These are phyloP conservation scores for Malassezia globosa DNA, from an alignment of 1,284 basidiomycete species.

Conservation along the genomic window DNA sequence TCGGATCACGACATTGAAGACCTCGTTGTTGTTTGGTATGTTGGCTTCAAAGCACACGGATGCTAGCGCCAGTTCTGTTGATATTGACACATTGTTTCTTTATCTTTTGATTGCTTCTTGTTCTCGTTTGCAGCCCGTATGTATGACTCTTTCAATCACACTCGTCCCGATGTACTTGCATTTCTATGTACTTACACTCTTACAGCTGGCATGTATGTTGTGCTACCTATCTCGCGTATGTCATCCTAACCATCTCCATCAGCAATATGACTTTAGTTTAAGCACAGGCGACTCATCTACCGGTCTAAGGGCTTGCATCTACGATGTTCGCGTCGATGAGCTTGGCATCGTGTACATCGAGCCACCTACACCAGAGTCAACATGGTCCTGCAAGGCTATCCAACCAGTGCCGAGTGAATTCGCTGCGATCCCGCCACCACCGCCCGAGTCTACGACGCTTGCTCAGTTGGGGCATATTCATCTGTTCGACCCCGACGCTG, in stretches of 20 bases:
- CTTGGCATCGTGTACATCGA: constrained; percentile 37
- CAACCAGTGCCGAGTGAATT: constrained; percentile 32
- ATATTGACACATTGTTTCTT: too few species aligned
- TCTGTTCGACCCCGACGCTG: constrained; percentile 19
- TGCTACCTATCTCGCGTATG: not conserved
- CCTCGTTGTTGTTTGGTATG: constrained; percentile 49
- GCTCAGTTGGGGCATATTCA: not conserved
- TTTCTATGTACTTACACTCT: not conserved
- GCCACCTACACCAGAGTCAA: constrained; percentile 22
- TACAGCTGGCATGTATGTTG: constrained; percentile 9
- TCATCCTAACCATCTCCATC: too few species aligned
- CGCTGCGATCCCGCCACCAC: constrained; percentile 5
- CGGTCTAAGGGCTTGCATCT: constrained; percentile 68
- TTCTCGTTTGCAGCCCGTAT: constrained; percentile 12
- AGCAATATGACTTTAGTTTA: constrained; percentile 67
- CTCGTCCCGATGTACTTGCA: too few species aligned
- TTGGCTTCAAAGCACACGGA: too few species aligned
- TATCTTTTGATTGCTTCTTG: too few species aligned
- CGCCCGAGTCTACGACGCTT: constrained; percentile 33
- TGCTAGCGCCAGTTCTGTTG: too few species aligned
- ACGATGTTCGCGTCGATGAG: constrained; percentile 55
- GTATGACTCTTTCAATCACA: too few species aligned
- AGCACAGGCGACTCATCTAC: constrained; percentile 63
- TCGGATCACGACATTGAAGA: constrained; percentile 49
- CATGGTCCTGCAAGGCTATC: constrained; percentile 65